Evolutionary conservation across 2,329 filamentous ascomycete species (phyloP), one percentile per base, ranked within the genome.

Genomic region (Alternaria novae-zelandiae): DNA sequence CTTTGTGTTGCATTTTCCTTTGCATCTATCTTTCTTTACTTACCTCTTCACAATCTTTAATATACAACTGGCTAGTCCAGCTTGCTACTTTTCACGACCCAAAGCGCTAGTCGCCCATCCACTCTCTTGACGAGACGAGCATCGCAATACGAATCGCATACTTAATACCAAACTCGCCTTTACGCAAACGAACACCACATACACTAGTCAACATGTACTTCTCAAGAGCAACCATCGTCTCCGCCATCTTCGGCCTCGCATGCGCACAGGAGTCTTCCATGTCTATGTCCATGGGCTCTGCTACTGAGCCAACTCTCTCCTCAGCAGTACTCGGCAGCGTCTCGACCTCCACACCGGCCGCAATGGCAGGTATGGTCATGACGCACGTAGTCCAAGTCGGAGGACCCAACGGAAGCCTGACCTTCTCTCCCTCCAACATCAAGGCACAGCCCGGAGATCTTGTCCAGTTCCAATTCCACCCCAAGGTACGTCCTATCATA

Each of bases 351-450:
- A 17, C 47, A 3, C 46, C 45, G 7, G 30, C 23, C 12, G 46
- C 45, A 11, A 44, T 51, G 32, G 57, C 61, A 43, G 72, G 71
- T 17, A 70, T 66, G 55, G 64, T 77, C 50, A 70, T 66, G 28
- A 82, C 74, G 9, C 89, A 91, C 72, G 87, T 90, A 62, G 87
- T 93, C 59, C 86, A 87, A 66, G 91, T 94, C 61, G 80, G 83
- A 66, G 87, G 86, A 74, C 83, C 85, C 70, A 78, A 82, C 63
- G 76, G 79, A 15, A 82, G 82, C 50, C 81, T 91, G 61, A 85
- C 82, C 65, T 94, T 89, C 84, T 87, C 82, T 66, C 92, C 92
- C 44, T 84, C 90, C 70, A 89, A 86, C 73, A 78, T 95, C 76
- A 84, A 83, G 66, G 91, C 89, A 30, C 77, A 81, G n/a, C 80